phyloP scores from a whole-genome alignment of 495 filamentous ascomycete species.

The Tuber microsphaerosporum region DNA sequence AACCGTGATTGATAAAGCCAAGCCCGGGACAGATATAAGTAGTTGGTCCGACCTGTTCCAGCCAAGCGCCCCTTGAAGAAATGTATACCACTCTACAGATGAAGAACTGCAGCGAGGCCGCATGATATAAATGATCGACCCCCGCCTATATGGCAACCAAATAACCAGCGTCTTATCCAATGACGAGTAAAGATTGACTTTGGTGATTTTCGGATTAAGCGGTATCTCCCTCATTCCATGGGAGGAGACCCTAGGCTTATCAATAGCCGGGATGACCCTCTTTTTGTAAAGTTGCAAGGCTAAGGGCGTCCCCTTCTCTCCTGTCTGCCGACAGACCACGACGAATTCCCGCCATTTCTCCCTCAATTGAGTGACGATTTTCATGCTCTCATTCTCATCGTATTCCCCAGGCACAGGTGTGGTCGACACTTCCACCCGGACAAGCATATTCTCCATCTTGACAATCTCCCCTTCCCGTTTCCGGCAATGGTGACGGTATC shows the following conservation, averaged over 20 bases:
- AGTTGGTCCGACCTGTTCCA: slow-evolving; percentile 54
- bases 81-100: slow-evolving; percentile 70
- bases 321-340: slow-evolving; percentile 59
- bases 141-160: slow-evolving; percentile 53
- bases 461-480: slow-evolving; percentile 53
- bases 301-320: slow-evolving; percentile 52
- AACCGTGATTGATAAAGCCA: slow-evolving; percentile 58
- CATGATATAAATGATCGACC: slow-evolving; percentile 62
- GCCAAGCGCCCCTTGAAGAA: slow-evolving; percentile 57
- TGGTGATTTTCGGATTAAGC: slow-evolving; percentile 50
- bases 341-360: slow-evolving; percentile 69
- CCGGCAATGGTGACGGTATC: slow-evolving; percentile 21
- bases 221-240: slow-evolving; percentile 53
- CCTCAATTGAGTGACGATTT: slow-evolving; percentile 53
- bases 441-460: slow-evolving; percentile 70
- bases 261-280: slow-evolving; percentile 59
- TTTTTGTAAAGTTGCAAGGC: slow-evolving; percentile 63
- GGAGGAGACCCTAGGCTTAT: slow-evolving; percentile 49
- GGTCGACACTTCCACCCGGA: slow-evolving; percentile 57
- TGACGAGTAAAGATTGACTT: slow-evolving; percentile 63
- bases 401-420: slow-evolving; percentile 55
- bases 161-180: slow-evolving; percentile 67
- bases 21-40: slow-evolving; percentile 62
- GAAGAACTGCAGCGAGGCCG: slow-evolving; percentile 58
- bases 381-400: slow-evolving; percentile 59